phyloP scores from a whole-genome alignment of 164 flowering plant species.

The Echeveria elegans region DNA sequence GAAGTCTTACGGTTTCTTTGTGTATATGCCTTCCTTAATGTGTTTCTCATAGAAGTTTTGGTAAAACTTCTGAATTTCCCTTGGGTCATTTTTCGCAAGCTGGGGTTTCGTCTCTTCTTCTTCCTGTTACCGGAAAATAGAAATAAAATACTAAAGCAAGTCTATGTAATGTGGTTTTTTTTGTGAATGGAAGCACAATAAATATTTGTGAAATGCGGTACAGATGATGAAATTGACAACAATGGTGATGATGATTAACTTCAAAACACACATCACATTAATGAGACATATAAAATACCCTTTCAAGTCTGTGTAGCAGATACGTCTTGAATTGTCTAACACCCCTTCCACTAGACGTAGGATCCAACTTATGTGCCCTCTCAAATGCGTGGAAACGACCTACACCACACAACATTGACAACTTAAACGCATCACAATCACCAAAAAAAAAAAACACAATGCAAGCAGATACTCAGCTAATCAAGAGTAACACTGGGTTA shows the following conservation, averaged over 20 bases:
- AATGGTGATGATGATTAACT: too few species aligned
- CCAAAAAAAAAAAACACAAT: too few species aligned
- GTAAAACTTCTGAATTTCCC: slow-evolving; percentile 67
- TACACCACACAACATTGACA: slow-evolving; percentile 12
- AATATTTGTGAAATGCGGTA: too few species aligned
- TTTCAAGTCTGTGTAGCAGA: slow-evolving; percentile 68
- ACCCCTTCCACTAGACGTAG: slow-evolving; percentile 71
- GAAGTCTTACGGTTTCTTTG: slow-evolving; percentile 75
- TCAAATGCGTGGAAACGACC: slow-evolving; percentile 98
- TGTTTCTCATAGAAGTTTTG: slow-evolving; percentile 55
- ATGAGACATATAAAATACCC: slow-evolving; percentile 28
- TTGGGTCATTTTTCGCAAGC: slow-evolving; percentile 56
- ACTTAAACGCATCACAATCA: not conserved
- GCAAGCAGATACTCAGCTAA: not conserved
- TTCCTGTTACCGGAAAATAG: slow-evolving; percentile 54
- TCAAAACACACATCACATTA: too few species aligned
- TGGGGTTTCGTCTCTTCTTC: slow-evolving; percentile 43
- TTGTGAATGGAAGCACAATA: too few species aligned
- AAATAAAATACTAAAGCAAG: not conserved
- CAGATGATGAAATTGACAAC: too few species aligned
- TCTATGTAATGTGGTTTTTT: not conserved
- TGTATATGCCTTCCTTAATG: slow-evolving; percentile 49
- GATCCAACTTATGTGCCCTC: slow-evolving; percentile 77
- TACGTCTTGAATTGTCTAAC: slow-evolving; percentile 93
- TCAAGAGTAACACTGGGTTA: too few species aligned